phyloP scores from a whole-genome alignment of 2,329 filamentous ascomycete genomes.

The Hymenoscyphus occultus region DNA sequence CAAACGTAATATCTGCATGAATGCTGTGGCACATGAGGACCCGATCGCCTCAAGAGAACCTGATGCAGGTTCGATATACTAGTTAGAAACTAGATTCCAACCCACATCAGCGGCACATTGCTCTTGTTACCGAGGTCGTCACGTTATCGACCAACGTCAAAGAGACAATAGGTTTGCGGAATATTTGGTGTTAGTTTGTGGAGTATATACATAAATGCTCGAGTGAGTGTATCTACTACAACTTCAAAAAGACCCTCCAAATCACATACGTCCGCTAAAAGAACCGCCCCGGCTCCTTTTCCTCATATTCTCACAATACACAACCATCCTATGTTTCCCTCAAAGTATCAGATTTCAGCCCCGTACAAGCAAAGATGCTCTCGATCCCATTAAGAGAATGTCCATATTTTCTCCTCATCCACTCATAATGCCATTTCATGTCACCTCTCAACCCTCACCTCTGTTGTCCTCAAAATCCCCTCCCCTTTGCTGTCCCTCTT shows the following conservation, averaged over 20 bases:
- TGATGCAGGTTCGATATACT: not conserved
- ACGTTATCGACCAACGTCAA: not conserved
- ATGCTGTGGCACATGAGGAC: not conserved
- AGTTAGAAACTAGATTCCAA: not conserved
- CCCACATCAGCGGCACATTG: not conserved
- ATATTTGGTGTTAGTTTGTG: not conserved
- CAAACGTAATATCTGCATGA: not conserved
- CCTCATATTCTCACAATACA: not conserved
- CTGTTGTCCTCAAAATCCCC: conserved; percentile 24
- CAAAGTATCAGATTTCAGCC: not conserved
- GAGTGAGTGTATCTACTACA: not conserved
- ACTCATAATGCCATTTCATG: not conserved
- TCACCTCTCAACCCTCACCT: conserved; percentile 21
- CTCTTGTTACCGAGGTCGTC: not conserved
- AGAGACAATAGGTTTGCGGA: not conserved
- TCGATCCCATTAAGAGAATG: not conserved
- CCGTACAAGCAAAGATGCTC: not conserved
- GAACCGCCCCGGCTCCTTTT: not conserved
- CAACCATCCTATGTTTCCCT: too few species aligned
- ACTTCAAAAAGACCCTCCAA: not conserved
- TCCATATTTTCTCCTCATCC: too few species aligned
- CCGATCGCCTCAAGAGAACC: not conserved
- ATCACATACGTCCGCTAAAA: conserved; percentile 1
- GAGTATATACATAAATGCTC: not conserved
- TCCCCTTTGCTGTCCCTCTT: conserved; percentile 10